Conservation (phyloP, 2,329 filamentous ascomycete species). For the Dactylellina cionopaga region DNA sequence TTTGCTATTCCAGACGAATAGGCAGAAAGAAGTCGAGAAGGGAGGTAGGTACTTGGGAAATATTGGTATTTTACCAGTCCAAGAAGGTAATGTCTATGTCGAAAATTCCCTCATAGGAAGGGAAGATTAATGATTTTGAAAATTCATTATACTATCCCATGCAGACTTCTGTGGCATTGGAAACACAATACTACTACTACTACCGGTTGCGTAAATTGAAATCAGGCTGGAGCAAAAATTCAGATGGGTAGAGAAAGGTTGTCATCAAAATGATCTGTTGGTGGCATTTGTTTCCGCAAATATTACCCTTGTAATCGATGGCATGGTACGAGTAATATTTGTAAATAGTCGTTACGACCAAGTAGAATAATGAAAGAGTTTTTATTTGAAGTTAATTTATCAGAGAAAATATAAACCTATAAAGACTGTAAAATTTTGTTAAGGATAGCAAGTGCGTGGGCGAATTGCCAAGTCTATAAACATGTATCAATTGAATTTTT, state of each 20-base stretch:
- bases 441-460: slow-evolving; percentile 16
- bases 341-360: too few relatives aligned
- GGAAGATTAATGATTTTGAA: slow-evolving; percentile 21
- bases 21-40: slow-evolving; percentile 36
- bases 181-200: too few relatives aligned
- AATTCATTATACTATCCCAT: slow-evolving; percentile 26
- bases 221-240: neutral
- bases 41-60: neutral
- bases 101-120: slow-evolving; percentile 52
- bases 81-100: neutral
- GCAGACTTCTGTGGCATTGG: slow-evolving; percentile 27
- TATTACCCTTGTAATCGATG: too few relatives aligned
- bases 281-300: too few relatives aligned
- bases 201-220: too few relatives aligned
- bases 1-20: slow-evolving; percentile 26
- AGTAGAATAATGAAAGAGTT: too few relatives aligned
- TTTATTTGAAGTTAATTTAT: too few relatives aligned
- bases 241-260: too few relatives aligned
- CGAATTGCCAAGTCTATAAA: slow-evolving; percentile 48
- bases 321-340: too few relatives aligned
- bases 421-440: slow-evolving; percentile 9
- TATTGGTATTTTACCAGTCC: too few relatives aligned
- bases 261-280: too few relatives aligned
- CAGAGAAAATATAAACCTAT: too few relatives aligned
- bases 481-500: slow-evolving; percentile 40